Percentiles rank a stretch among this genome's conserved stretches.
phyloP scores from a whole-genome alignment of 176 grass and related monocot species.

The Puccinellia tenuiflora region DNA sequence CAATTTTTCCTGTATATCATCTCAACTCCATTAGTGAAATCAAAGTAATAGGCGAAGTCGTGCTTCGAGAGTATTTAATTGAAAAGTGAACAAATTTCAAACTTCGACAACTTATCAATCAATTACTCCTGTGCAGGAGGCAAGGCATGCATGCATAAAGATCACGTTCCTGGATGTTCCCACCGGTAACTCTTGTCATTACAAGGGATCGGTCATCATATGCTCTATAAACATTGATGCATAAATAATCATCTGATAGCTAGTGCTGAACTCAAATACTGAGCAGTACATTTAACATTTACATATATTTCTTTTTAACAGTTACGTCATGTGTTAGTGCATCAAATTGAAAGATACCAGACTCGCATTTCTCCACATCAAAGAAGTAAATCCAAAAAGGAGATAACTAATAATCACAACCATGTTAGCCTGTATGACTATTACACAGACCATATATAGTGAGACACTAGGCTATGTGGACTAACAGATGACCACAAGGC shows the following conservation, averaged over 20 bases:
- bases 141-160: slow-evolving; percentile 1
- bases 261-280: background rate
- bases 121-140: slow-evolving; percentile 2
- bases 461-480: slow-evolving; percentile 3
- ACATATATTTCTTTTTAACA: background rate
- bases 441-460: background rate
- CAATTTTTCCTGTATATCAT: background rate
- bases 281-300: background rate
- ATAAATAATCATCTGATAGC: background rate
- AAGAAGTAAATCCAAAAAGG: background rate
- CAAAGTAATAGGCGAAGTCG: background rate
- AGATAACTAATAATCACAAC: slow-evolving; percentile 1
- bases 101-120: background rate
- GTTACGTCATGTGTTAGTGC: background rate
- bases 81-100: background rate
- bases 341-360: background rate
- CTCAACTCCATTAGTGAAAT: background rate
- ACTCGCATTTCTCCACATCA: background rate
- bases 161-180: background rate
- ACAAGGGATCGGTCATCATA: background rate
- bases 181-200: background rate
- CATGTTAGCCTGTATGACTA: background rate
- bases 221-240: background rate
- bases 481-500: slow-evolving; percentile 15
- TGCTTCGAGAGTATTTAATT: background rate